phyloP scores from a whole-genome alignment of 1,139 yeast genomes.

The Magnusiomyces sp. region DNA sequence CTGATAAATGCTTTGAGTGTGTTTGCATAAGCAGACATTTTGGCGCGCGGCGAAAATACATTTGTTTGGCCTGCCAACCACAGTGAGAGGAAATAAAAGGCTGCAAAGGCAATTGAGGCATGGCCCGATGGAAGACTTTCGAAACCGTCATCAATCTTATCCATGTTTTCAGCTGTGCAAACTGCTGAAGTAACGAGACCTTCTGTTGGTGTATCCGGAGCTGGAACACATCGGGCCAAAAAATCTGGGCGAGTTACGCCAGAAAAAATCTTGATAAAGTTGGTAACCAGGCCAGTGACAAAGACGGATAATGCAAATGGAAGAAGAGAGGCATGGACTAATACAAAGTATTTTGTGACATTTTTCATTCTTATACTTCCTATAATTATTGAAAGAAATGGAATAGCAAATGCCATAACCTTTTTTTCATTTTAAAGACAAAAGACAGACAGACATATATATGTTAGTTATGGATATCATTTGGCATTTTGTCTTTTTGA shows the following conservation, averaged over 20 bases:
- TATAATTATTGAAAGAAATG: no score
- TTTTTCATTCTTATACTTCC: no score
- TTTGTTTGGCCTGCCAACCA: constrained; percentile 56
- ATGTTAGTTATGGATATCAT: no score
- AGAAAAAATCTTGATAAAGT: constrained; percentile 58
- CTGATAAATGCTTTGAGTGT: constrained; percentile 1
- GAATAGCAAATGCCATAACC: no score
- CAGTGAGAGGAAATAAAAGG: constrained; percentile 49
- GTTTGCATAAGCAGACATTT: not conserved
- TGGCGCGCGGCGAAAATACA: constrained; percentile 23
- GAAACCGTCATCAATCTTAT: constrained; percentile 50
- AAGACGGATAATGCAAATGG: constrained; percentile 39
- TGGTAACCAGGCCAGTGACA: constrained; percentile 42
- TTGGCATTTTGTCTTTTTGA: no score
- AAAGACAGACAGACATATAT: no score
- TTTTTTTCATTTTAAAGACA: no score
- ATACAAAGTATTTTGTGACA: constrained; percentile 22
- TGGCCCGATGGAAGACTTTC: constrained; percentile 82
- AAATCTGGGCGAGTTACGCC: constrained; percentile 80
- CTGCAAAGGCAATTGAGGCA: constrained; percentile 59
- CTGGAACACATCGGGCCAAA: constrained; percentile 57
- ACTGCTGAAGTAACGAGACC: constrained; percentile 44
- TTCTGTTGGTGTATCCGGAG: constrained; percentile 30
- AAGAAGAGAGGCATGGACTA: constrained; percentile 35
- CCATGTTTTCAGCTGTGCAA: constrained; percentile 38